Evolutionary conservation across 176 grass and related monocot species (phyloP), one percentile per base, ranked within the genome.

Genomic region (Themeda triandra): DNA sequence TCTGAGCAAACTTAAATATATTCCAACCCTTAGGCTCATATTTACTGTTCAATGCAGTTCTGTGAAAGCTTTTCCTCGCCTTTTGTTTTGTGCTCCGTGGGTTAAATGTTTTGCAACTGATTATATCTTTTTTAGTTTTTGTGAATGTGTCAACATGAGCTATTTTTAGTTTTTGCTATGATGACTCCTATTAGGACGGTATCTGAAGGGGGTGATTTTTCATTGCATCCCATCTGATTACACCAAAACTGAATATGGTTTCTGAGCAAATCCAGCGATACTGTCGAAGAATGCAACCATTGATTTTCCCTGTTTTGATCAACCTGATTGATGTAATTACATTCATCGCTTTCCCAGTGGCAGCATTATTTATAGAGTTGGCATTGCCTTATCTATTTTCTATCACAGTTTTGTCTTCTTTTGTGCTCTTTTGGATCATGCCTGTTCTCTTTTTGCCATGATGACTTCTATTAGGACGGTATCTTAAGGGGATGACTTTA

Each of bases 211-310:
- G 21, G 14, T 81, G 45, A 70, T 13, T 39, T 44, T 80, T 25
- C 24, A 28, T 31, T 56, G 63, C 32, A 69, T 13, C 63, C 14
- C 36, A 25, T 58, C 24, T 69, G 46, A 69, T 85, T 78, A 25
- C 78, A 69, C 48, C 75, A 63, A 85, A 85, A 60, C 49, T 79
- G 65, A 62, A 35, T 48, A 71, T 44, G 21, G 67, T 71, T 63
- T 79, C 13, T 72, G 51, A 70, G 49, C 64, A 69, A 53, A 35
- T 21, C 5, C 25, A 44, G 13, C 6, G 4, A 25, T 23, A 44
- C 6, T 15, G 58, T 19, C 74, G 11, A 78, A 73, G 18, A 13
- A 28, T 6, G 2, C 8, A 69, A 67, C 10, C 25, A 10, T 32
- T 64, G 27, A 5, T 73, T 33, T 73, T 25, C 69, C 21, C 23